These are phyloP conservation scores for Rosa hybrid DNA, from an alignment of 331 rosid genomes.

Conservation along the genomic window DNA sequence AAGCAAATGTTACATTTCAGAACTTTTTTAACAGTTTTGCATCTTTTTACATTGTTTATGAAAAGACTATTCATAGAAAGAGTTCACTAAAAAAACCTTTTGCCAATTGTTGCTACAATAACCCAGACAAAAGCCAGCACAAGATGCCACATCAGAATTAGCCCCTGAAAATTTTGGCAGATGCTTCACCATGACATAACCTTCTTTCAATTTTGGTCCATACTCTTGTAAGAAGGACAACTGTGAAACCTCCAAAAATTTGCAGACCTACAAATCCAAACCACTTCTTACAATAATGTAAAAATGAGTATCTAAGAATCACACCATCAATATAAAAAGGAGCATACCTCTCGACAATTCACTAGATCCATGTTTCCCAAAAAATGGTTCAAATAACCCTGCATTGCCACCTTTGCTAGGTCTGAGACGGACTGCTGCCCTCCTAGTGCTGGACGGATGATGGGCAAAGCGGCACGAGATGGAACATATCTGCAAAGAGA, in stretches of 20 bases:
- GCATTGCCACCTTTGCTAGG: conserved; percentile 83
- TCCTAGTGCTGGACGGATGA: conserved; percentile 78
- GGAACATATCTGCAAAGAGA: conserved; percentile 67
- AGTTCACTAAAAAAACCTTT: conserved; percentile 33
- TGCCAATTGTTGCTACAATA: conserved; percentile 42
- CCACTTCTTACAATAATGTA: background rate
- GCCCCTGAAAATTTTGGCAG: conserved; percentile 30
- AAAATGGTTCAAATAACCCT: conserved; percentile 78
- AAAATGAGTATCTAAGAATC: background rate
- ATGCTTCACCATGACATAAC: conserved; percentile 51
- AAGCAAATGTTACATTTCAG: background rate
- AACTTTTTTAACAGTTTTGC: background rate
- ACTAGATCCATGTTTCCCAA: conserved; percentile 80
- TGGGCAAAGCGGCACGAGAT: conserved; percentile 75
- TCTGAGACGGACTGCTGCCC: conserved; percentile 73
- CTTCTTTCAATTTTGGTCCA: conserved; percentile 53
- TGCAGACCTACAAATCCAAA: conserved; percentile 38
- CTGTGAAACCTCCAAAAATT: conserved; percentile 49
- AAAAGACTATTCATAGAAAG: conserved; percentile 1
- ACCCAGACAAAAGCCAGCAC: conserved; percentile 21
- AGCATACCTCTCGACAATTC: conserved; percentile 82
- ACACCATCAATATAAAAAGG: background rate
- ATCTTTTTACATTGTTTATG: background rate
- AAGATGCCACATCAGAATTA: conserved; percentile 32
- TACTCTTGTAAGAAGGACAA: conserved; percentile 46